Conservation (phyloP, 306 rosid genomes). For the Ormosia emarginata region DNA sequence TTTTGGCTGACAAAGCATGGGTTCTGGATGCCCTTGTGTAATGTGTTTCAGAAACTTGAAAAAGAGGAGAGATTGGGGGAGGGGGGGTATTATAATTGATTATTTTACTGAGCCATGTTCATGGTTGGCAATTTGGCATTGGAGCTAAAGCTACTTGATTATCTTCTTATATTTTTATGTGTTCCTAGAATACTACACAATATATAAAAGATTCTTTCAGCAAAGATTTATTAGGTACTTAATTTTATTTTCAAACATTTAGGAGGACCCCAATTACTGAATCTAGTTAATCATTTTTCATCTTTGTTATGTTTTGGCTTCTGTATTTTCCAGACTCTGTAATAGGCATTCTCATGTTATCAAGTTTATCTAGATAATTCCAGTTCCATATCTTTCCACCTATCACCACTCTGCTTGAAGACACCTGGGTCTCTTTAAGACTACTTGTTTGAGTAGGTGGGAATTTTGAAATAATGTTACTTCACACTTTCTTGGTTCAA, state of each 20-base stretch:
- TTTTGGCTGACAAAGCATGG: conserved; percentile 8
- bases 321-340: background rate
- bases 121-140: background rate
- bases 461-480: background rate
- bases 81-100: background rate
- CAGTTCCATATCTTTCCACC: background rate
- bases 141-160: background rate
- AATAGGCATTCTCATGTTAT: background rate
- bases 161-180: background rate
- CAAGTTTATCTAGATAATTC: background rate
- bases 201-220: background rate
- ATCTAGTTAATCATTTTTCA: background rate
- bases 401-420: background rate
- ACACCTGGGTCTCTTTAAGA: background rate
- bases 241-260: background rate
- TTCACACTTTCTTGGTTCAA: background rate
- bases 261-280: background rate
- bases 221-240: background rate
- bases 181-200: background rate
- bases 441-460: background rate
- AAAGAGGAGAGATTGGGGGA: background rate
- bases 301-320: background rate
- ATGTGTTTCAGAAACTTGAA: background rate
- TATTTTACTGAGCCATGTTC: background rate
- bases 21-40: background rate